Percentiles rank a stretch among this genome's conserved stretches.
Evolutionary conservation across 2,329 filamentous ascomycete genomes (phyloP).

Genomic region (Chrysoporthe deuterocubensis): DNA sequence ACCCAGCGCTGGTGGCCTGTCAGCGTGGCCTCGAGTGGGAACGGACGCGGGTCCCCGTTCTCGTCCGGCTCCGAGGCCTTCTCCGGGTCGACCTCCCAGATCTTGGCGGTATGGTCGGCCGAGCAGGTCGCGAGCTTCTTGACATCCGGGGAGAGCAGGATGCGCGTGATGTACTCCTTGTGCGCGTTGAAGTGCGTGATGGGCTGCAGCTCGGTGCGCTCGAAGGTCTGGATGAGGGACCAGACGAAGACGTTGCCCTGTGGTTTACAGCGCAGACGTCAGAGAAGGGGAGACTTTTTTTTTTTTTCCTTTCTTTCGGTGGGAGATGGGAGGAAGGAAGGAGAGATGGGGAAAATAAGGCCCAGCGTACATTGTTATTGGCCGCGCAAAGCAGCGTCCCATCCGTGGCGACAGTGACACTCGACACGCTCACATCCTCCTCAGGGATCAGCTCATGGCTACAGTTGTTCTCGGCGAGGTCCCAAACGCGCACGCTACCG

Average conservation of each 20-base stretch:
- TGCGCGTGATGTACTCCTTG: conserved; percentile 89
- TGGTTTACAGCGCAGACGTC: neutral
- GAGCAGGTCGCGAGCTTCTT: conserved; percentile 94
- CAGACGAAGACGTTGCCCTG: conserved; percentile 97
- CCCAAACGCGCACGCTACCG: conserved; percentile 94
- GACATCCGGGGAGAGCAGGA: conserved; percentile 89
- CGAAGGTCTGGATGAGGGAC: conserved; percentile 83
- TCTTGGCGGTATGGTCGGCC: conserved; percentile 91
- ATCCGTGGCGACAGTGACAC: conserved; percentile 94
- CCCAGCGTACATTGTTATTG: conserved; percentile 74
- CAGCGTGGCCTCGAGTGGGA: conserved; percentile 83
- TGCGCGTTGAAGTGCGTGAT: conserved; percentile 90
- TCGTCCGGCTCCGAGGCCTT: conserved; percentile 41
- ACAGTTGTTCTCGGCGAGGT: conserved; percentile 95
- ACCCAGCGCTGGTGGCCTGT: conserved; percentile 95
- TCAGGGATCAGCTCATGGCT: conserved; percentile 95
- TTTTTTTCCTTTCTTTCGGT: neutral
- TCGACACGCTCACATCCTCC: conserved; percentile 90
- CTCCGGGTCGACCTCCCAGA: conserved; percentile 89
- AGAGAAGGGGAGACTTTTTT: neutral
- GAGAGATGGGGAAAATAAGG: neutral
- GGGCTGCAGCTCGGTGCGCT: conserved; percentile 82
- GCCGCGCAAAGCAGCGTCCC: conserved; percentile 91
- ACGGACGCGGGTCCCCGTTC: conserved; percentile 56
- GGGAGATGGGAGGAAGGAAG: neutral